A percentile compares a stretch with the other conserved stretches of the same genome.
phyloP scores from a whole-genome alignment of 2,329 filamentous ascomycete species.

The Alternaria angustiovoidea region DNA sequence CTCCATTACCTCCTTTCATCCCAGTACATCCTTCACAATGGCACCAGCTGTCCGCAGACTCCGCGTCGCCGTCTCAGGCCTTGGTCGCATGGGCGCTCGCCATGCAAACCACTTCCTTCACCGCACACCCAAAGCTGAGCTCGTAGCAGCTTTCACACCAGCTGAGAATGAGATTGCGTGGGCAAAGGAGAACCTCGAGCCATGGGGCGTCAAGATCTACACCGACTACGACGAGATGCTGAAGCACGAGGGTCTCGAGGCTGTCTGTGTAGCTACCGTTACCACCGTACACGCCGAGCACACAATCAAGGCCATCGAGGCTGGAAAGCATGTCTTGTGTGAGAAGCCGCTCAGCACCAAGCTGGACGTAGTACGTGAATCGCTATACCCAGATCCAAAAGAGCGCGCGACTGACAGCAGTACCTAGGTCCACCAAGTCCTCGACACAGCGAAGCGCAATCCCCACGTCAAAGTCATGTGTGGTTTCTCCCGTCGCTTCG shows the following conservation, averaged over 20 bases:
- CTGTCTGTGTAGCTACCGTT: conserved; percentile 64
- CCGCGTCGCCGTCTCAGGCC: conserved; percentile 56
- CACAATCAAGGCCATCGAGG: conserved; percentile 64
- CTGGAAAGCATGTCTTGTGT: conserved; percentile 64
- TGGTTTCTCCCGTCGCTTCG: conserved; percentile 72
- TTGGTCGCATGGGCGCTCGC: conserved; percentile 60
- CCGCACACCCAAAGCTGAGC: conserved; percentile 55
- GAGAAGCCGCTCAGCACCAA: conserved; percentile 69
- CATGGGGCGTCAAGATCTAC: conserved; percentile 63
- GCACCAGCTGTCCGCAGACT: conserved; percentile 50
- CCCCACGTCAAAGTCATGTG: conserved; percentile 72
- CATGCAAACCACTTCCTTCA: conserved; percentile 59
- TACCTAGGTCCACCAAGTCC: conserved; percentile 65
- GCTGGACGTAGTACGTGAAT: conserved; percentile 62
- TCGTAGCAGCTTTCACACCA: conserved; percentile 59
- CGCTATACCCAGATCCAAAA: neutral
- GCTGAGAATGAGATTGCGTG: conserved; percentile 55
- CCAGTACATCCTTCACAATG: conserved; percentile 36
- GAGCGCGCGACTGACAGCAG: neutral
- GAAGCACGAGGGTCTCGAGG: conserved; percentile 62
- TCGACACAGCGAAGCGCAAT: conserved; percentile 63
- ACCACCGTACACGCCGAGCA: conserved; percentile 66
- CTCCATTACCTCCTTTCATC: neutral
- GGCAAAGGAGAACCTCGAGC: conserved; percentile 60
- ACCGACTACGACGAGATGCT: conserved; percentile 66